Evolutionary conservation across 2,329 filamentous ascomycete genomes (phyloP), one percentile per base, ranked within the genome.

Genomic region (Acephala macrosclerotiorum): DNA sequence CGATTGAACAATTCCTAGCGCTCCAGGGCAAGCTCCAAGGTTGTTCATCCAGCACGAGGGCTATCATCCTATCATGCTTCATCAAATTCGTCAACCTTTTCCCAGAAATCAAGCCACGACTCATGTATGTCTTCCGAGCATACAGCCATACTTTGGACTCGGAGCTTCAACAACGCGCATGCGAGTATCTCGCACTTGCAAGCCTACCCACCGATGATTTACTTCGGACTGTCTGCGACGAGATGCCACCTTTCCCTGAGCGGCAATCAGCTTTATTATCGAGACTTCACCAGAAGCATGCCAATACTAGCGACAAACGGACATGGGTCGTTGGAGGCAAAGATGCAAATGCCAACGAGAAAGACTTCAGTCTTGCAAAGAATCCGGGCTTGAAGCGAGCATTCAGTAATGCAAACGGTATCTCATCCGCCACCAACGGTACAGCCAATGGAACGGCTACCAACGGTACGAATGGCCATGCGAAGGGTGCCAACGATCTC

Each of bases 251-350:
- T 0, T 99, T 98, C 80, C 96, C 96, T 0, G 94, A 99, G 78
- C 86, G 96, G 66, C 90, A 97, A 65, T 98, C 96, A 5, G 95
- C 96, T 1, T 83, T 99, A 33, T 84, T 99, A 12, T 97, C 95
- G 45, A 87, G 96, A 65, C 85, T 99, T 58, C 95, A 99, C 79
- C 94, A 97, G 79, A 98, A 97, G 81, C 94, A 96, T 74, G 92
- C 91, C 57, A 92, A 91, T 67, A 96, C 93, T 16, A 97, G 93
- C 76, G 96, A 99, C 78, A 96, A 96, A 81, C 88, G 95, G 68
- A 98, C 96, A 1, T 99, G 96, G 96, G 90, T 97, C 29, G 92
- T 98, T n/a, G 95, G 95, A 68, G 95, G 94, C 66, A 97, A 97
- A 80, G 94, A 96, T 76, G 95, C 94, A 64, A 97, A 97, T 76